Base-by-base conservation (phyloP, 345 rosid genomes). In the Sapria himalayana region DNA sequence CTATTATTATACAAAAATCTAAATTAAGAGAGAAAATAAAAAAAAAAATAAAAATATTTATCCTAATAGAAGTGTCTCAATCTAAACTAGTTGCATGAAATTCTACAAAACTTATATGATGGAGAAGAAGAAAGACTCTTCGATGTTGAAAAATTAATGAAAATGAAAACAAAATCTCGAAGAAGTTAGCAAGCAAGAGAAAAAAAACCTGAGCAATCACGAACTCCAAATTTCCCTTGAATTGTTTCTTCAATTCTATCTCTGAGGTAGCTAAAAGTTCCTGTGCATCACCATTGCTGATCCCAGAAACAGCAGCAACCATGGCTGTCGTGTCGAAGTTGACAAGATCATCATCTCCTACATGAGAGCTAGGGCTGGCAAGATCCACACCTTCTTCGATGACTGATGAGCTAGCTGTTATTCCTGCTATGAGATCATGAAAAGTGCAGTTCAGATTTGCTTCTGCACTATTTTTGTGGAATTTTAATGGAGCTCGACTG, bases 131-230 rank as follows among this genome's bases (percentile, higher is more conserved):
- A n/a, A n/a, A n/a, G n/a, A n/a, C n/a, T n/a, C n/a, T n/a, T n/a
- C n/a, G 17, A 15, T 20, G 22, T 18, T 31, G 5, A 39, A 38
- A 9, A 17, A 8, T 2, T 32, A 8, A 6, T 27, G 35, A 7
- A 25, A n/a, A 16, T 3, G 16, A 15, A 46, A 1, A 2, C 19
- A 27, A 18, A 15, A 19, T n/a, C n/a, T n/a, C n/a, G 6, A 4
- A 11, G 21, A 29, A 41, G n/a, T 19, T 20, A 10, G 38, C 2
- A 44, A 29, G 21, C 25, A n/a, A 22, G n/a, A n/a, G n/a, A n/a
- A n/a, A n/a, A n/a, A n/a, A n/a, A n/a, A 73, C 94, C 92, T 81
- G 94, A 39, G 57, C 69, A 56, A 74, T 66, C 51, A 89, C 78
- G 47, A 89, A 89, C 23, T 69, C 73, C 4, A 60, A 34, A 22